Conservation (phyloP, 2,329 filamentous ascomycete genomes). For the Aspergillus pseudotamarii region DNA sequence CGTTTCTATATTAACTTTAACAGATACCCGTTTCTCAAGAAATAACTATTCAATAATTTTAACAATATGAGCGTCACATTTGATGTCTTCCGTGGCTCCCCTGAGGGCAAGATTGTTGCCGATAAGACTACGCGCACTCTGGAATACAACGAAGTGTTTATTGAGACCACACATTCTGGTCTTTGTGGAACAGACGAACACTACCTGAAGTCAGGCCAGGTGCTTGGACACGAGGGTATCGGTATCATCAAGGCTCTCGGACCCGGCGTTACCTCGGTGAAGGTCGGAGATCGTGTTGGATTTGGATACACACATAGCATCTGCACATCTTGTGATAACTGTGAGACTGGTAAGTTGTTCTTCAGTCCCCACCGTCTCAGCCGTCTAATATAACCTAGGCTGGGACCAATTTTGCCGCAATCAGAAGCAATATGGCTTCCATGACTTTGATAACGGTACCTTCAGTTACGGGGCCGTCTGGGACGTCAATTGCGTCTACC, state of each 20-base stretch:
- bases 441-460: conserved; percentile 34
- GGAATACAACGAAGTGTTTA: conserved; percentile 18
- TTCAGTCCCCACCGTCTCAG: neutral
- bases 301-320: conserved; percentile 32
- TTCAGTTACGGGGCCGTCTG: conserved; percentile 35
- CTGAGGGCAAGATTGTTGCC: conserved; percentile 18
- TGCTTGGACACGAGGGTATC: conserved; percentile 57
- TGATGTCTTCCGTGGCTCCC: conserved; percentile 23
- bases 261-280: conserved; percentile 47
- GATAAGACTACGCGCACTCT: conserved; percentile 13
- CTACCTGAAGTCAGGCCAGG: conserved; percentile 22
- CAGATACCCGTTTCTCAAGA: neutral
- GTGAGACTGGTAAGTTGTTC: conserved; percentile 22
- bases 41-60: neutral
- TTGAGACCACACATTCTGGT: conserved; percentile 25
- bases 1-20: neutral
- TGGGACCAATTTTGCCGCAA: conserved; percentile 30
- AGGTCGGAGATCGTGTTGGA: conserved; percentile 43
- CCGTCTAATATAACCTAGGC: neutral
- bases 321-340: conserved; percentile 36
- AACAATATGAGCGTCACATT: conserved; percentile 13
- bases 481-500: conserved; percentile 26
- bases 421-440: conserved; percentile 29
- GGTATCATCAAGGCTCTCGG: conserved; percentile 53
- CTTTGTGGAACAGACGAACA: conserved; percentile 29